Percentiles rank a stretch among this genome's conserved stretches.
Evolutionary conservation across 2,329 filamentous ascomycete species (phyloP).

Genomic region (Trichophyton benhamiae): DNA sequence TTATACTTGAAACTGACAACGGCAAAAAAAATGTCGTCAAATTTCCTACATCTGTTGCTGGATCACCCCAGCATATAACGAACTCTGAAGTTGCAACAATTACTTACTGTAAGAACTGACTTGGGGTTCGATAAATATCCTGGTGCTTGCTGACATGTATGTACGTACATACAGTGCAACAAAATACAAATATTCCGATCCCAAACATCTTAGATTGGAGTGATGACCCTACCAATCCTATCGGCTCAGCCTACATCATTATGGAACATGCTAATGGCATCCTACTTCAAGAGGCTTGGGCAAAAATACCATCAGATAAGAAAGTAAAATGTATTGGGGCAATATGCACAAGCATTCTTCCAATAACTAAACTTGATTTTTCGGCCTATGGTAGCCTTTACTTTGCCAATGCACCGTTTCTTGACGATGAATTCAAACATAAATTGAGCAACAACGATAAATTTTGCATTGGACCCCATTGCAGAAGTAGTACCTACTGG

Average conservation of each 20-base stretch:
- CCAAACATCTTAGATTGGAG: slow-evolving; percentile 34
- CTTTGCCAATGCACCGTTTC: slow-evolving; percentile 18
- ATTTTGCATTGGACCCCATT: slow-evolving; percentile 14
- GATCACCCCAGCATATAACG: slow-evolving; percentile 9
- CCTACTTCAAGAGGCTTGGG: slow-evolving; percentile 23
- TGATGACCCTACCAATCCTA: slow-evolving; percentile 23
- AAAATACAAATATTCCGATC: slow-evolving; percentile 19
- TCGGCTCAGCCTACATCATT: slow-evolving; percentile 31
- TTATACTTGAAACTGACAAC: slow-evolving; percentile 33
- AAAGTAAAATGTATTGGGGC: slow-evolving; percentile 15
- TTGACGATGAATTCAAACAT: slow-evolving; percentile 10
- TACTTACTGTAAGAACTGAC: slow-evolving; percentile 24
- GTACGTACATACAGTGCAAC: too few relatives aligned
- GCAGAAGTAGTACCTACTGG: slow-evolving; percentile 14
- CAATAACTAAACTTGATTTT: slow-evolving; percentile 19
- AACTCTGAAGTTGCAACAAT: slow-evolving; percentile 32
- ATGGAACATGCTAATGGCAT: slow-evolving; percentile 28
- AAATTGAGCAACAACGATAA: slow-evolving; percentile 9
- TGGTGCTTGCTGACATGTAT: too few relatives aligned
- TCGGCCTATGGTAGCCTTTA: slow-evolving; percentile 29
- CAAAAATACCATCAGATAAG: slow-evolving; percentile 20
- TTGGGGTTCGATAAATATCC: neutral
- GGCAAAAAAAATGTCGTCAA: slow-evolving; percentile 28
- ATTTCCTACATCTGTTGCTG: slow-evolving; percentile 29
- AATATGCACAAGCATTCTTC: slow-evolving; percentile 11